Evolutionary conservation across 2,329 filamentous ascomycete genomes (phyloP).

Genomic region (Venturia aucupariae): DNA sequence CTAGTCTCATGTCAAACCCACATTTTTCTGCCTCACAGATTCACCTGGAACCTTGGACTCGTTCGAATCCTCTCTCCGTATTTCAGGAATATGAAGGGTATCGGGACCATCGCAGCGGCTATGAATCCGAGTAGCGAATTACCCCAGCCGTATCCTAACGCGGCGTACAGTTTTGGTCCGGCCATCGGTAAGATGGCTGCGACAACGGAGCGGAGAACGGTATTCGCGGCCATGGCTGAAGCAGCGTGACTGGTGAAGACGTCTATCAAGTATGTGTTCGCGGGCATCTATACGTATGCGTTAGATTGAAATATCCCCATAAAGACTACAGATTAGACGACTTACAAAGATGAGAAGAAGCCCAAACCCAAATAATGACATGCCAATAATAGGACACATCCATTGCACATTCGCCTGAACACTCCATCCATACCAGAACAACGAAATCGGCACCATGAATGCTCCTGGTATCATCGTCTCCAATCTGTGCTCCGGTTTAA

Average conservation of each 20-base stretch:
- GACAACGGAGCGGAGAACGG: constrained; percentile 28
- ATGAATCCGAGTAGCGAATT: constrained; percentile 31
- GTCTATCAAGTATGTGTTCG: constrained; percentile 33
- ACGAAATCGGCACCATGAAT: constrained; percentile 24
- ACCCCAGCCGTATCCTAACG: constrained; percentile 32
- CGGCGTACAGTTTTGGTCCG: constrained; percentile 30
- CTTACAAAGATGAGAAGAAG: constrained; percentile 26
- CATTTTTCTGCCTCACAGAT: not conserved
- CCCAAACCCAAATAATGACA: constrained; percentile 26
- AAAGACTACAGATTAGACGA: not conserved
- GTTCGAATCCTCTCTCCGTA: constrained; percentile 15
- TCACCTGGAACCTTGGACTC: constrained; percentile 7
- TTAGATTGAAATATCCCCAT: not conserved
- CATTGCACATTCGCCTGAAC: constrained; percentile 27
- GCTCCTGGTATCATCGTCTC: constrained; percentile 12
- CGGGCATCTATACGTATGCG: constrained; percentile 25
- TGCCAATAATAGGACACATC: constrained; percentile 29
- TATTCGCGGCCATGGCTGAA: constrained; percentile 33
- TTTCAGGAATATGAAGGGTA: constrained; percentile 14
- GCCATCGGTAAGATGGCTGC: constrained; percentile 33
- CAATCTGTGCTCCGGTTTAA: constrained; percentile 16
- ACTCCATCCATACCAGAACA: constrained; percentile 32
- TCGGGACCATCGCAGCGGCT: constrained; percentile 17
- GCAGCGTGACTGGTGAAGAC: constrained; percentile 34
- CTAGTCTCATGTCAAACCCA: not conserved